Conservation (phyloP, 352 stramenopile species). For the Phytophthora syringae region DNA sequence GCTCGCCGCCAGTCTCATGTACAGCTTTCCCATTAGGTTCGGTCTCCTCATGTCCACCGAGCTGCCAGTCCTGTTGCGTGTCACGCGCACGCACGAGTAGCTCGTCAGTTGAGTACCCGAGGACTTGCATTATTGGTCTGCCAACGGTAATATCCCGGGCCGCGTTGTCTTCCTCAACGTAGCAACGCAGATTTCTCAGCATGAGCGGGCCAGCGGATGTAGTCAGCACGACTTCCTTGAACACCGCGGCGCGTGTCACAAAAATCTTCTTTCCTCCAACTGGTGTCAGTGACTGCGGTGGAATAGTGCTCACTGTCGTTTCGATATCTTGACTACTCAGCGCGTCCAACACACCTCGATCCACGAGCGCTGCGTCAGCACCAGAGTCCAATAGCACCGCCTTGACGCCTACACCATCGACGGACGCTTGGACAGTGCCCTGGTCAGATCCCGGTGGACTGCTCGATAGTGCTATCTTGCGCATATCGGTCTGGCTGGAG, state of each 20-base stretch:
- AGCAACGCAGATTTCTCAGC: slow-evolving; percentile 1
- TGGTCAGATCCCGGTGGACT: not conserved
- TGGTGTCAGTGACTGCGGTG: not conserved
- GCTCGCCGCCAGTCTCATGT: not conserved
- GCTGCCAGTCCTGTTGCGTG: slow-evolving; percentile 6
- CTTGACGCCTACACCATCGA: not conserved
- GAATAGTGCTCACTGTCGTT: not conserved
- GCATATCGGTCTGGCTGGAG: not conserved
- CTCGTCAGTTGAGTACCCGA: slow-evolving; percentile 9
- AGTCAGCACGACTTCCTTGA: not conserved
- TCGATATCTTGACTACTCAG: not conserved
- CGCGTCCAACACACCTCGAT: not conserved
- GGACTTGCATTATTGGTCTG: slow-evolving; percentile 3
- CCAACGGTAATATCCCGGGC: not conserved
- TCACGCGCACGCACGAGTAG: not conserved
- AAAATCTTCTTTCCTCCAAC: not conserved
- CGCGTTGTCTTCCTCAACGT: not conserved
- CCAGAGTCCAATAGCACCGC: not conserved
- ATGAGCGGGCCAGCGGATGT: slow-evolving; percentile 4
- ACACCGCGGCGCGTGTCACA: not conserved
- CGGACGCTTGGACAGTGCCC: not conserved
- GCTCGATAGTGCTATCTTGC: not conserved
- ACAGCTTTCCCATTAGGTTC: not conserved
- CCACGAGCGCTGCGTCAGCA: not conserved
- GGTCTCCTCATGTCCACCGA: not conserved